phyloP scores from a whole-genome alignment of 2,329 filamentous ascomycete species.

The Westerdykella sp. region DNA sequence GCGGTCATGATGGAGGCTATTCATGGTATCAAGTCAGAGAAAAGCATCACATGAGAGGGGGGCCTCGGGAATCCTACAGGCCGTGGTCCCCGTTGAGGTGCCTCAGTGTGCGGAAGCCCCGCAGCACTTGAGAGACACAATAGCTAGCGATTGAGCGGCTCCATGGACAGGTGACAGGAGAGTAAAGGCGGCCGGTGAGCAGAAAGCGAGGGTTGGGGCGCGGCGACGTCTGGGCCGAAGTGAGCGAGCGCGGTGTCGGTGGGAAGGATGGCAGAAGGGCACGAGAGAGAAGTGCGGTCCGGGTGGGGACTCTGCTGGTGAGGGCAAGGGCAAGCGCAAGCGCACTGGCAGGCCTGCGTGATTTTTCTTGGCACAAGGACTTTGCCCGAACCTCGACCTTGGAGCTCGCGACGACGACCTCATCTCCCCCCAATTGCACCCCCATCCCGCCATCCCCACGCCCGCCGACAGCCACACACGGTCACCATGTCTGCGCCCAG shows the following conservation, averaged over 20 bases:
- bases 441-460: constrained; percentile 17
- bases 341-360: neutral
- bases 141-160: constrained; percentile 38
- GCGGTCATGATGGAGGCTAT: constrained; percentile 33
- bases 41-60: neutral
- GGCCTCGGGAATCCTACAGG: constrained; percentile 20
- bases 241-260: neutral
- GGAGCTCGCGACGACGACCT: constrained; percentile 11
- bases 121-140: constrained; percentile 39
- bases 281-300: constrained; percentile 1
- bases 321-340: neutral
- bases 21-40: constrained; percentile 4
- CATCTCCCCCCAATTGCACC: constrained; percentile 19
- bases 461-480: constrained; percentile 11
- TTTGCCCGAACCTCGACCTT: constrained; percentile 3
- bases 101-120: constrained; percentile 40
- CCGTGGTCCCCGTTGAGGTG: constrained; percentile 35
- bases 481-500: constrained; percentile 62
- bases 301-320: constrained; percentile 5
- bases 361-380: neutral
- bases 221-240: neutral
- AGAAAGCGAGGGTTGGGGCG: constrained; percentile 2
- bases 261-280: constrained; percentile 4
- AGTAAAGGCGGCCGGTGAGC: constrained; percentile 4
- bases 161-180: constrained; percentile 32